A percentile compares a stretch with the other conserved stretches of the same genome.
Conservation (phyloP, 148 eudicot species). For the Heliamphora exappendiculata region DNA sequence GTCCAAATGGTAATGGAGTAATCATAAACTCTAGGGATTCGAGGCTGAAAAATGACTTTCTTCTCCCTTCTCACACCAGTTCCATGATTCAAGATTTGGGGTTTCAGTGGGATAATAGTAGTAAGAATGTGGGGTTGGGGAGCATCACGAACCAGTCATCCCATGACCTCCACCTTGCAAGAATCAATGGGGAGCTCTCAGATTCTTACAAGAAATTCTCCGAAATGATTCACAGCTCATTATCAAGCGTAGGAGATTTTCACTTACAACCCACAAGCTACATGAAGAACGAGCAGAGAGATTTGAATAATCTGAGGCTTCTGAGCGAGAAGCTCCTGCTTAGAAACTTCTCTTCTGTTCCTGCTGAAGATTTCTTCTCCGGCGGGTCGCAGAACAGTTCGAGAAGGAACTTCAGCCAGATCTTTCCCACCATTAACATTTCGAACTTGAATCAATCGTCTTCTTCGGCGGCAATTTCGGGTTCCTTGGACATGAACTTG, state of each 20-base stretch:
- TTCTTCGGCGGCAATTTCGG: constrained; percentile 12
- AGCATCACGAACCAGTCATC: constrained; percentile 19
- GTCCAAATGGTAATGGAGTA: constrained; percentile 24
- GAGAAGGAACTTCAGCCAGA: constrained; percentile 47
- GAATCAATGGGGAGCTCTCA: constrained; percentile 29
- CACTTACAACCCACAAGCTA: constrained; percentile 12
- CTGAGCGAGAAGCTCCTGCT: constrained; percentile 33
- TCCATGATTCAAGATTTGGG: constrained; percentile 45
- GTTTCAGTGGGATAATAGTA: constrained; percentile 26
- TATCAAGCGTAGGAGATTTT: constrained; percentile 24
- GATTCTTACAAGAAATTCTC: constrained; percentile 23
- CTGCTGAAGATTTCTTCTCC: too few relatives aligned
- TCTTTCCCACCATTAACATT: constrained; percentile 53
- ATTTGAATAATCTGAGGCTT: constrained; percentile 7
- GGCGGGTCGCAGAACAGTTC: too few relatives aligned
- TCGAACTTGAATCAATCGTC: constrained; percentile 33
- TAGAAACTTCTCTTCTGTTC: constrained; percentile 33
- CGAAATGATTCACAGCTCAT: constrained; percentile 35
- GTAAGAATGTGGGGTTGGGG: constrained; percentile 9
- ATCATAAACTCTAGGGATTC: constrained; percentile 12
- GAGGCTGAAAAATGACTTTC: constrained; percentile 18
- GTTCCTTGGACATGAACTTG: constrained; percentile 42
- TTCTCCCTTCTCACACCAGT: constrained; percentile 17
- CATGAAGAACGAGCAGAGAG: constrained; percentile 20
- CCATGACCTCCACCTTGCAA: constrained; percentile 21